phyloP scores from a whole-genome alignment of 163 green algal genomes.

The Scenedesmus sp. region DNA sequence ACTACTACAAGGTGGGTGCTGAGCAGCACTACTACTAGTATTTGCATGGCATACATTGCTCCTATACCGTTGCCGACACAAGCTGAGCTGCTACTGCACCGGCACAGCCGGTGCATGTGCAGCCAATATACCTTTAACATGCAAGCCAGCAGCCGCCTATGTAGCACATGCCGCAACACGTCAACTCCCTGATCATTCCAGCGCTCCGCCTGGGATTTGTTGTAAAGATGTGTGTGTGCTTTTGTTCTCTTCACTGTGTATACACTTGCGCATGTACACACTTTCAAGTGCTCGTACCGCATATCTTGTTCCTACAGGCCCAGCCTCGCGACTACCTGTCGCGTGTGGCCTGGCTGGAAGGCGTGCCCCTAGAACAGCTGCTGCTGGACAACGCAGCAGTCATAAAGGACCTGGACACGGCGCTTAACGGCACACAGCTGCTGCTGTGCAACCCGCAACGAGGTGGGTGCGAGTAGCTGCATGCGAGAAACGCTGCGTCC shows the following conservation, averaged over 20 bases:
- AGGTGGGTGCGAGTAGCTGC: background rate
- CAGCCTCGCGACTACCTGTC: background rate
- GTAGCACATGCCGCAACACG: no score
- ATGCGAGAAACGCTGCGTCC: background rate
- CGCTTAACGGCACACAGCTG: background rate
- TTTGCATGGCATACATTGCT: background rate
- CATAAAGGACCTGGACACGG: background rate
- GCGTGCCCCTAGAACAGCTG: background rate
- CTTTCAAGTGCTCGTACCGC: no score
- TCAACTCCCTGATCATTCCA: no score
- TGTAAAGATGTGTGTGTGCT: no score
- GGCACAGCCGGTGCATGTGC: no score
- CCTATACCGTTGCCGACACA: no score
- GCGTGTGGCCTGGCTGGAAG: background rate
- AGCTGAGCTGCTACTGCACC: no score
- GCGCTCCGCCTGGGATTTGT: no score
- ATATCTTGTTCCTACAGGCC: background rate
- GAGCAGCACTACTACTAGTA: background rate
- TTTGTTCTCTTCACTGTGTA: no score
- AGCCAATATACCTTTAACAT: no score
- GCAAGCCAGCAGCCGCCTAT: no score
- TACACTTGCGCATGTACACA: no score
- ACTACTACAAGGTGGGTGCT: background rate
- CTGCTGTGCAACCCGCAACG: background rate
- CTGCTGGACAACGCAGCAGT: background rate